Evolutionary conservation across 2,329 filamentous ascomycete species (phyloP).

Genomic region (Thelonectria olida): DNA sequence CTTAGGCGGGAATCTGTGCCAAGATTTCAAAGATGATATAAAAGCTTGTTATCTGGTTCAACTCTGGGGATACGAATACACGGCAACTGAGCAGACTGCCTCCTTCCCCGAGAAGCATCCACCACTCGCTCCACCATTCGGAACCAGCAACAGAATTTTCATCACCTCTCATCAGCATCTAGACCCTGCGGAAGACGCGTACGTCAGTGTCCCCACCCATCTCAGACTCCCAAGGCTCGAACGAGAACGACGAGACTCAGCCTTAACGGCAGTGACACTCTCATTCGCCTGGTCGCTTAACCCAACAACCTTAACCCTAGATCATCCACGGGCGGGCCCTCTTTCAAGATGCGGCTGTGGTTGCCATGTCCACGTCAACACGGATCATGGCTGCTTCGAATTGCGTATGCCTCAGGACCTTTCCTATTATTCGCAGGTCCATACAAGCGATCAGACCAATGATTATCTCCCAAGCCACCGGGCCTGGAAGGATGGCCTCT

Average conservation of each 20-base stretch:
- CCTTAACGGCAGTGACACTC: not conserved
- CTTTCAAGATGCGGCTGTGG: not conserved
- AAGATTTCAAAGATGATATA: too few species aligned
- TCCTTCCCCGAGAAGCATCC: too few species aligned
- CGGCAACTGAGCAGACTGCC: not conserved
- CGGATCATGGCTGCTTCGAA: not conserved
- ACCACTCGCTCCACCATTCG: not conserved
- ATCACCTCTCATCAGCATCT: not conserved
- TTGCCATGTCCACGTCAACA: slow-evolving; percentile 3
- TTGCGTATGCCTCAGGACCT: not conserved
- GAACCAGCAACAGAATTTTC: not conserved
- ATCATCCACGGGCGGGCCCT: not conserved
- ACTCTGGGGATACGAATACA: too few species aligned
- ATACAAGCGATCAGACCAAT: not conserved
- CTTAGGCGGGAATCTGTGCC: too few species aligned
- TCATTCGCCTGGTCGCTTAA: not conserved
- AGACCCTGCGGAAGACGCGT: not conserved
- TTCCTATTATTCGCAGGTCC: not conserved
- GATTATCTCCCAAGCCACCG: not conserved
- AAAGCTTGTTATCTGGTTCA: too few species aligned
- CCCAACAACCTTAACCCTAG: not conserved
- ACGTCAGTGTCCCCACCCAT: not conserved
- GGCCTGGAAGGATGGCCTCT: not conserved
- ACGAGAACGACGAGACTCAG: not conserved
- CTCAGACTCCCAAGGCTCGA: not conserved